phyloP scores from a whole-genome alignment of 1,284 basidiomycete genomes.

The Leccinum proximum region DNA sequence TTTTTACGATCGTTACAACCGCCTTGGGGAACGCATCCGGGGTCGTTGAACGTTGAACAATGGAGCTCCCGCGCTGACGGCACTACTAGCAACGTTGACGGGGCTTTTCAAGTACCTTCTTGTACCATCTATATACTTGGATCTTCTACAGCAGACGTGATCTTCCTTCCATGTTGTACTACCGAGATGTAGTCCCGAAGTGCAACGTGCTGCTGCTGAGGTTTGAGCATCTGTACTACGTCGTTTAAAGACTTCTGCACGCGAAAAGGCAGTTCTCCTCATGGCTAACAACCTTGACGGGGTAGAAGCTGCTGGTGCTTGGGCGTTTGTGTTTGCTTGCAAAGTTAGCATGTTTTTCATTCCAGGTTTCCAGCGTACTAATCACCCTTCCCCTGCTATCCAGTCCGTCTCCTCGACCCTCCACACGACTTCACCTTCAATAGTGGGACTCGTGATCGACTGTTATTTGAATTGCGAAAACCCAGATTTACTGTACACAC shows the following conservation, averaged over 20 bases:
- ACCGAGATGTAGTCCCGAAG: constrained; percentile 58
- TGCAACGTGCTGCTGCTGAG: constrained; percentile 71
- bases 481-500: constrained; percentile 44
- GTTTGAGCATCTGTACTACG: constrained; percentile 74
- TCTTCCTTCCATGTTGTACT: constrained; percentile 43
- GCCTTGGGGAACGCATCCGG: too few relatives aligned
- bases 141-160: constrained; percentile 60
- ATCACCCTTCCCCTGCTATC: not conserved
- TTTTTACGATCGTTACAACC: too few relatives aligned
- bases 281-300: constrained; percentile 44
- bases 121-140: constrained; percentile 48
- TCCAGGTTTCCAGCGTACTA: constrained; percentile 2
- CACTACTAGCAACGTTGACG: constrained; percentile 63
- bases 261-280: constrained; percentile 48
- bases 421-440: constrained; percentile 69
- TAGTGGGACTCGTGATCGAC: constrained; percentile 55
- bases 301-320: constrained; percentile 59
- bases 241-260: constrained; percentile 51
- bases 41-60: too few relatives aligned
- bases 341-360: constrained; percentile 45
- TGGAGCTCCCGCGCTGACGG: constrained; percentile 51
- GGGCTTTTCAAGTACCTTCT: constrained; percentile 69
- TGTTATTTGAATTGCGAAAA: constrained; percentile 47
- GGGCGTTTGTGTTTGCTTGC: constrained; percentile 68
- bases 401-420: constrained; percentile 77